A percentile compares a stretch with the other conserved stretches of the same genome.
These are phyloP conservation scores for Grammothele lineata DNA, from an alignment of 768 basidiomycete genomes.

Conservation along the genomic window DNA sequence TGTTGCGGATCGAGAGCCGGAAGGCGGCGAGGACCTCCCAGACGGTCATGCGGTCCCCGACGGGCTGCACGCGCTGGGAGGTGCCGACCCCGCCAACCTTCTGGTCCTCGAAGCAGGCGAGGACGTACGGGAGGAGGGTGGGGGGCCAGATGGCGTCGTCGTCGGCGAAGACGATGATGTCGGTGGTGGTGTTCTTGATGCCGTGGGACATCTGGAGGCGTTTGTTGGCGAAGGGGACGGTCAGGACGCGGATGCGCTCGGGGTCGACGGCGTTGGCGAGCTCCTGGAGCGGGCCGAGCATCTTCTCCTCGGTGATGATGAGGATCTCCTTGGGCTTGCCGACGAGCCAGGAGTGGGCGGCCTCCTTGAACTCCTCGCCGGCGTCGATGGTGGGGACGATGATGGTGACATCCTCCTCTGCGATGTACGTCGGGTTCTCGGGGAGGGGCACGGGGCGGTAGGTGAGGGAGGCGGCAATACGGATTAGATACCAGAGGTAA, in stretches of 20 bases:
- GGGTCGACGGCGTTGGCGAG: slow-evolving; percentile 88
- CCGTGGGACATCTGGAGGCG: slow-evolving; percentile 92
- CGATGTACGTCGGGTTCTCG: slow-evolving; percentile 85
- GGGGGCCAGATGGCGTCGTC: slow-evolving; percentile 97
- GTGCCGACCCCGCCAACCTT: slow-evolving; percentile 91
- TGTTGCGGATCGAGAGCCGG: slow-evolving; percentile 88
- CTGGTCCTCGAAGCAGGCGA: slow-evolving; percentile 94
- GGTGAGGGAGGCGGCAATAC: slow-evolving; percentile 68
- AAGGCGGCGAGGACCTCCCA: slow-evolving; percentile 96
- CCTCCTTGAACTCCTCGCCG: slow-evolving; percentile 93
- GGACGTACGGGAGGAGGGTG: slow-evolving; percentile 80
- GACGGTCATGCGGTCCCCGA: slow-evolving; percentile 77
- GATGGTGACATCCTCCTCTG: slow-evolving; percentile 91
- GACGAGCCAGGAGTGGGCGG: slow-evolving; percentile 87
- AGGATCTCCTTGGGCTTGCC: slow-evolving; percentile 85
- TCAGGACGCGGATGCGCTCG: slow-evolving; percentile 77
- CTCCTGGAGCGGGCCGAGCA: slow-evolving; percentile 84
- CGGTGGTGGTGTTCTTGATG: slow-evolving; percentile 85
- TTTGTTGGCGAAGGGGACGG: slow-evolving; percentile 92
- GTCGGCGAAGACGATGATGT: slow-evolving; percentile 93
- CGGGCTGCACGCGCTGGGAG: slow-evolving; percentile 81
- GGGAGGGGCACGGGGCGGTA: slow-evolving; percentile 90
- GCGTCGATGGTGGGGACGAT: slow-evolving; percentile 96
- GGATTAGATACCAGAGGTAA: slow-evolving; percentile 90
- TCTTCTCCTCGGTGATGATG: slow-evolving; percentile 82